Percentiles rank a stretch among this genome's conserved stretches.
Evolutionary conservation across 2,329 filamentous ascomycete species (phyloP).

Genomic region (Trichocomaceae sp.): DNA sequence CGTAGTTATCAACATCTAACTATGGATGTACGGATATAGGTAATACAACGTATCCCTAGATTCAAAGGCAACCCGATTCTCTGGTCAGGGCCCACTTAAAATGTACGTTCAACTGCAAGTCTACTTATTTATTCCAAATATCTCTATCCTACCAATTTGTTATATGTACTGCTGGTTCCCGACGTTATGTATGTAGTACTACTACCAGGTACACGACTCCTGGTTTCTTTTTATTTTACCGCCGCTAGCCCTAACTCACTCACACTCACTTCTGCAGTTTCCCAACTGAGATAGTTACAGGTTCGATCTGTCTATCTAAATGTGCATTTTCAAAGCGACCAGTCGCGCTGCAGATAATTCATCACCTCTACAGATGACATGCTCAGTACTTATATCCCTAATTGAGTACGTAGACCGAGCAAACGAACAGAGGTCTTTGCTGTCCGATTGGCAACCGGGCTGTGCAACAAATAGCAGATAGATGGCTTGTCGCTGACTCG

Average conservation of each 20-base stretch:
- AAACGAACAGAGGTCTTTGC: not conserved
- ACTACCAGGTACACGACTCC: too few relatives aligned
- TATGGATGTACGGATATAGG: not conserved
- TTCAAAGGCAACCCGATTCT: not conserved
- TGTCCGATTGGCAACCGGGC: not conserved
- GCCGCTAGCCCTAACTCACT: not conserved
- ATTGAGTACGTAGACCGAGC: not conserved
- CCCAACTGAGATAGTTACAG: not conserved
- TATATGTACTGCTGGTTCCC: too few relatives aligned
- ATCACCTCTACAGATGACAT: not conserved
- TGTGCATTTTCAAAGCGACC: not conserved
- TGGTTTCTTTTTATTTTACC: not conserved
- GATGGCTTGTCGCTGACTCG: not conserved
- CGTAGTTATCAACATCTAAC: not conserved
- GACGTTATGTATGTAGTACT: too few relatives aligned
- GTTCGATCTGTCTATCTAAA: not conserved
- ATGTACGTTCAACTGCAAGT: not conserved
- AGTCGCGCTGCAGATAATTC: not conserved
- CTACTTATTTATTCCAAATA: not conserved
- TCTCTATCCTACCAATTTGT: too few relatives aligned
- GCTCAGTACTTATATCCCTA: not conserved
- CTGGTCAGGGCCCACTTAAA: not conserved
- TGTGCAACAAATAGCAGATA: not conserved
- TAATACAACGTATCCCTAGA: not conserved
- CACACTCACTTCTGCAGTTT: not conserved